A percentile compares a stretch with the other conserved stretches of the same genome.
phyloP scores from a whole-genome alignment of 2,329 filamentous ascomycete species.

The Cladosporium austrohemisphaericum region DNA sequence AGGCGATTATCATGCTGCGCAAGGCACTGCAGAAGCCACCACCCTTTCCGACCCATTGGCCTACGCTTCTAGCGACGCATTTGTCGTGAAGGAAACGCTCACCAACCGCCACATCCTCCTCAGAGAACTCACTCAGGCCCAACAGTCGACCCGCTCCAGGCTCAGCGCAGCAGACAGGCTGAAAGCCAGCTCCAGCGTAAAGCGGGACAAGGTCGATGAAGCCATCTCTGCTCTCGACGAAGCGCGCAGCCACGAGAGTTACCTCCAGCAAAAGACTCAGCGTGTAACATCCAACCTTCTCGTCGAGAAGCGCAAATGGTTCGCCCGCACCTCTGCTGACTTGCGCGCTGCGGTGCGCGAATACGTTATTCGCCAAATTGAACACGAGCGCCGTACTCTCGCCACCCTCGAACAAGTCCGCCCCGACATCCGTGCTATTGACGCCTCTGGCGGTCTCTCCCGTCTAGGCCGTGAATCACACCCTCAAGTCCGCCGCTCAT shows the following conservation, averaged over 20 bases:
- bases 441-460: slow-evolving; percentile 83
- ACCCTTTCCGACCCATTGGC: slow-evolving; percentile 90
- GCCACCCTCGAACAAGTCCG: slow-evolving; percentile 91
- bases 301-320: slow-evolving; percentile 87
- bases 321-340: slow-evolving; percentile 78
- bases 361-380: slow-evolving; percentile 90
- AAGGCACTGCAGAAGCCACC: slow-evolving; percentile 93
- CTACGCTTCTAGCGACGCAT: slow-evolving; percentile 92
- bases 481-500: slow-evolving; percentile 71
- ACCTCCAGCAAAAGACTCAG: slow-evolving; percentile 79
- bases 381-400: slow-evolving; percentile 86
- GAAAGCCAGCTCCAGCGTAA: slow-evolving; percentile 80
- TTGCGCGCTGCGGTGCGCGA: slow-evolving; percentile 80
- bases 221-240: slow-evolving; percentile 90
- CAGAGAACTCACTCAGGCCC: slow-evolving; percentile 86
- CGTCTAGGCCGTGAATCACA: slow-evolving; percentile 85
- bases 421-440: slow-evolving; percentile 88
- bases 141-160: slow-evolving; percentile 78
- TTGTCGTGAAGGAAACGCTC: slow-evolving; percentile 96
- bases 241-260: slow-evolving; percentile 74
- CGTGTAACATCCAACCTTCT: slow-evolving; percentile 86
- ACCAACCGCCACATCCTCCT: slow-evolving; percentile 97
- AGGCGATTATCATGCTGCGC: slow-evolving; percentile 91
- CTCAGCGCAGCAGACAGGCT: slow-evolving; percentile 82
- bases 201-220: slow-evolving; percentile 94